Evolutionary conservation across 441 rosid species (phyloP), one percentile per base, ranked within the genome.

Genomic region (Jatropha multifida): DNA sequence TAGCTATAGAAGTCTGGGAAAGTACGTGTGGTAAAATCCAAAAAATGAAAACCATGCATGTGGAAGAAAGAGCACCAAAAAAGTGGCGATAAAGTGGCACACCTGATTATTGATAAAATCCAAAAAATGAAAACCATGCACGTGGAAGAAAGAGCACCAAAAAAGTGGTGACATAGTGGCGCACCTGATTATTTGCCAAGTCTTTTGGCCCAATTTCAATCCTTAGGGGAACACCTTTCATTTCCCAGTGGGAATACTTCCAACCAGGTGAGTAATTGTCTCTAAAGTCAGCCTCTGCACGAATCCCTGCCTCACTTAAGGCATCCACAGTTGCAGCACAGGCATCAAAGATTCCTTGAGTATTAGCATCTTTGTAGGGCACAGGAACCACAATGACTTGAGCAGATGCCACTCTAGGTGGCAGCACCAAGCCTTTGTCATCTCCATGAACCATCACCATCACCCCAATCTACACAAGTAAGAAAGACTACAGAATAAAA

Each of bases 371-470:
- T 84, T 94, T 96, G 85, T 85, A 96, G 12, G 98, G 99, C 80
- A 96, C 98, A 63, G 98, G 96, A 81, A 92, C 81, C 59, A 94
- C 96, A 72, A 96, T 78, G 56, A 90, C 97, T 89, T 96, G 98
- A 66, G 88, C 80, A 41, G 97, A 85, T 71, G 99, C 92, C 56
- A 96, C 97, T 87, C 86, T 92, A 49, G 99, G 98, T 69, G 99
- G 98, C 76, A 94, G 86, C 68, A 90, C 94, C 82, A 91, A 85
- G 69, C 97, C 97, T 81, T 85, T 91, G 83, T 90, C 88, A 74
- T 96, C 99, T 65, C 99, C 98, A 79, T 96, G 99, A 76, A 92
- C 97, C 99, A 96, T 96, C 75, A 96, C 90, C 97, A 96, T 89
- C 6, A 96, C 99, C 59, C 98, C 99, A 86, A 96, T 91, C 98